Evolutionary conservation across 768 basidiomycete genomes (phyloP), one percentile per base, ranked within the genome.

Genomic region (Mycena indigotica): DNA sequence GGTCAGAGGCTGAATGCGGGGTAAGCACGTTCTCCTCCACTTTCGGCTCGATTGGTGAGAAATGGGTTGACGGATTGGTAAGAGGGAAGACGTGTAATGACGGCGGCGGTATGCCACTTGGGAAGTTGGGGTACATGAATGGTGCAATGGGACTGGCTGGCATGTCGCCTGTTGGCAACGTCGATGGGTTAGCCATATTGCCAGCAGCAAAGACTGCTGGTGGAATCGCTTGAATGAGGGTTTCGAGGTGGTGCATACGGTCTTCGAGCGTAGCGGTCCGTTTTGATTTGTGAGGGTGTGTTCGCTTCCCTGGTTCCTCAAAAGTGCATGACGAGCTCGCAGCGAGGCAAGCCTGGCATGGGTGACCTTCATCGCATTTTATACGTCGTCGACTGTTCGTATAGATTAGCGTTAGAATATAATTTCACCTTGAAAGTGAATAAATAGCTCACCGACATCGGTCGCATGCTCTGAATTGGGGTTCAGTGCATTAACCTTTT

Each of bases 221-320:
- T 1, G 91, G 91, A 46, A 93, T 92, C 8, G 91, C 88, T 61
- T 91, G 88, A 45, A 93, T 91, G 46, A 93, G 79, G 10, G 86
- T 87, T 70, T 93, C 91, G 13, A 93, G 80, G 62, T 92, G 91
- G 64, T 91, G 88, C 91, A 93, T 93, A 28, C 91, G 80, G 67
- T 93, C 91, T 70, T 93, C 91, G 58, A 93, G 80, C 30, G 91
- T 92, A 52, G 90, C 84, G 12, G 91, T 88, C 38, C 89, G 84
- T 89, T 91, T 93, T 65, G 91, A 93, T 74, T 92, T 93, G 73
- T 93, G 90, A 30, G 90, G 89, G 67, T 92, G 89, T 1, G 86
- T 88, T 56, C 90, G 78, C 75, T 93, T 93, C 2, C 90, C 89
- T 2, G 89, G 88, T 71, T 93, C 91, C 71, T 93, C 91, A 66